phyloP scores from a whole-genome alignment of 805 yeast genomes.

The Suhomyces faveliae region DNA sequence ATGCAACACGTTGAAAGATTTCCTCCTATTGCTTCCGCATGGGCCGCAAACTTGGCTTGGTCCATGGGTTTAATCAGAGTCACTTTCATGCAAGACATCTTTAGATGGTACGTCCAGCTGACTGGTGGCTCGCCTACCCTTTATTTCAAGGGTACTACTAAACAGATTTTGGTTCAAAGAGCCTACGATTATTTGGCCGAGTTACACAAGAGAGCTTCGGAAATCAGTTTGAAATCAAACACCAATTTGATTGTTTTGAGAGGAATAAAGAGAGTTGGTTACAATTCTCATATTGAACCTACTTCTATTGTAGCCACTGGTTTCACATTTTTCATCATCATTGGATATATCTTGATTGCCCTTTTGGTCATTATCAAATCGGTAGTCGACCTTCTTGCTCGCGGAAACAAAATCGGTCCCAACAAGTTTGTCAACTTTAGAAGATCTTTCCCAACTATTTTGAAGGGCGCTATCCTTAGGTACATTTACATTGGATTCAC shows the following conservation, averaged over 20 bases:
- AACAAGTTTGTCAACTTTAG: constrained; percentile 50
- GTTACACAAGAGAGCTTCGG: constrained; percentile 32
- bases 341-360: constrained; percentile 70
- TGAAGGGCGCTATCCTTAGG: constrained; percentile 79
- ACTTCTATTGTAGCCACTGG: constrained; percentile 85
- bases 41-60: constrained; percentile 94
- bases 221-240: constrained; percentile 49
- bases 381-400: constrained; percentile 45
- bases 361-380: constrained; percentile 56
- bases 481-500: constrained; percentile 84
- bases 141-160: constrained; percentile 58
- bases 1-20: constrained; percentile 84
- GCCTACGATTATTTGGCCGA: constrained; percentile 36
- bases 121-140: constrained; percentile 86
- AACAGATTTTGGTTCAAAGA: constrained; percentile 75
- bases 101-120: constrained; percentile 80
- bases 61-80: constrained; percentile 87
- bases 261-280: constrained; percentile 86
- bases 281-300: constrained; percentile 70
- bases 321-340: constrained; percentile 77
- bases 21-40: constrained; percentile 90
- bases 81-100: constrained; percentile 77
- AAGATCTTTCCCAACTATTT: constrained; percentile 52
- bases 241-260: constrained; percentile 61
- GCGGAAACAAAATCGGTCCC: constrained; percentile 50